Base-by-base conservation (phyloP, 768 basidiomycete species). In the Auriscalpium vulgare region DNA sequence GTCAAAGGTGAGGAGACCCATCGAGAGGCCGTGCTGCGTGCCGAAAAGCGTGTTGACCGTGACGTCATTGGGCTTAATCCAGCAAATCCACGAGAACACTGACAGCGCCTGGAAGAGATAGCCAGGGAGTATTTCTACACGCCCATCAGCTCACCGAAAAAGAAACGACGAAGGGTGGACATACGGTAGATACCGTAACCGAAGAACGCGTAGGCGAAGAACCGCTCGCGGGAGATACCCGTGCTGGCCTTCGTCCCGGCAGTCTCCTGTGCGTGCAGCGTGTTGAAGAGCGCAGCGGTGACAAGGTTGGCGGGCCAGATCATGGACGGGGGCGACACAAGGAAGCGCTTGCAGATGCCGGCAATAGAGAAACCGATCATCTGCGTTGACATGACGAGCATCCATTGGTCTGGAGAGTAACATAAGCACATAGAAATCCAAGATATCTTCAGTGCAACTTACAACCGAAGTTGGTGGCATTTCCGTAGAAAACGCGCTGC, bases 311-410 rank as follows among this genome's bases (percentile, higher is more conserved):
- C 19, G 7, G 50, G 50, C 50, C 50, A 51, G 37, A 51, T 85
- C 86, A 72, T 68, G 43, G 66, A 67, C 2, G 67, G 79, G 61
- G 73, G 89, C 62, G 59, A 80, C 65, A 72, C 88, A 45, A 91
- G 76, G 76, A 90, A 90, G 10, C 88, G 82, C 37, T 85, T 79
- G 9, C 79, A 77, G 40, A 89, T 69, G 10, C 87, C 87, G 43
- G 88, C 88, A 53, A 90, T 83, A 5, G 87, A 88, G 74, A 90
- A 91, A 10, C 89, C 88, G 54, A 89, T 88, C 55, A 87, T 65
- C 62, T 89, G 52, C 0, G 86, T 87, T 11, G 84, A 44, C 78
- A 89, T 80, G 35, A 90, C 84, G 19, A 89, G 69, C 67, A 89
- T 79, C 83, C 87, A 85, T 37, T 51, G 50, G 7, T 51, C 50